phyloP scores from a whole-genome alignment of 306 rosid species.

The Vigna trinervia region DNA sequence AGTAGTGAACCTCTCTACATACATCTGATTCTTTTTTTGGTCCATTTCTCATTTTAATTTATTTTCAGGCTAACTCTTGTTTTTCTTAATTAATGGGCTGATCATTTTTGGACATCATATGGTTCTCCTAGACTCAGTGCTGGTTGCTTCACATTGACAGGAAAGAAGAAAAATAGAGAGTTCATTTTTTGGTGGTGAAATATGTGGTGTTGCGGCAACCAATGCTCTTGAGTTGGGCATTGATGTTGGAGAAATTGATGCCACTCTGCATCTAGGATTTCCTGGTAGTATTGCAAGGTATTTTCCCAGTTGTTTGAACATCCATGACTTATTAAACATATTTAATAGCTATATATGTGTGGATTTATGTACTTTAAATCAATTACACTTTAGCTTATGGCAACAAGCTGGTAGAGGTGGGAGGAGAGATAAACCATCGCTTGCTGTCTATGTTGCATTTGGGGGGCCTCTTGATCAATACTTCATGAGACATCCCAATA shows the following conservation, averaged over 20 bases:
- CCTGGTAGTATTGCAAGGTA: slow-evolving; percentile 97
- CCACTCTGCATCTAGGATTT: slow-evolving; percentile 94
- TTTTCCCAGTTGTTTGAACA: slow-evolving; percentile 8
- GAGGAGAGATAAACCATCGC: slow-evolving; percentile 88
- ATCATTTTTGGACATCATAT: slow-evolving; percentile 32
- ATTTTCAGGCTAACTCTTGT: neutral
- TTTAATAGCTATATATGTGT: slow-evolving; percentile 38
- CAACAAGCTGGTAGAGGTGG: slow-evolving; percentile 99
- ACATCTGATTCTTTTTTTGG: slow-evolving; percentile 14
- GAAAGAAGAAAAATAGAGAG: slow-evolving; percentile 91
- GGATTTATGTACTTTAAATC: slow-evolving; percentile 2
- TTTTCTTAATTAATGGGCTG: slow-evolving; percentile 25
- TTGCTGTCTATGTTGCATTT: slow-evolving; percentile 91
- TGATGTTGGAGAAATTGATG: slow-evolving; percentile 95
- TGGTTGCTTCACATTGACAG: slow-evolving; percentile 54
- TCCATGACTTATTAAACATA: slow-evolving; percentile 22
- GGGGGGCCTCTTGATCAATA: slow-evolving; percentile 95
- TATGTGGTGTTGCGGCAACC: slow-evolving; percentile 93
- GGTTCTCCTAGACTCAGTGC: slow-evolving; percentile 33
- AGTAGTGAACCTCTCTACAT: slow-evolving; percentile 13
- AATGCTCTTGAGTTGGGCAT: slow-evolving; percentile 99
- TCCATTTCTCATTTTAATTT: slow-evolving; percentile 29
- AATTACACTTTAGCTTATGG: slow-evolving; percentile 73
- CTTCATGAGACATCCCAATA: slow-evolving; percentile 80
- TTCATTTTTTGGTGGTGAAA: slow-evolving; percentile 83